phyloP scores from a whole-genome alignment of 2,329 filamentous ascomycete species.

The Ambrosiella beaveri region DNA sequence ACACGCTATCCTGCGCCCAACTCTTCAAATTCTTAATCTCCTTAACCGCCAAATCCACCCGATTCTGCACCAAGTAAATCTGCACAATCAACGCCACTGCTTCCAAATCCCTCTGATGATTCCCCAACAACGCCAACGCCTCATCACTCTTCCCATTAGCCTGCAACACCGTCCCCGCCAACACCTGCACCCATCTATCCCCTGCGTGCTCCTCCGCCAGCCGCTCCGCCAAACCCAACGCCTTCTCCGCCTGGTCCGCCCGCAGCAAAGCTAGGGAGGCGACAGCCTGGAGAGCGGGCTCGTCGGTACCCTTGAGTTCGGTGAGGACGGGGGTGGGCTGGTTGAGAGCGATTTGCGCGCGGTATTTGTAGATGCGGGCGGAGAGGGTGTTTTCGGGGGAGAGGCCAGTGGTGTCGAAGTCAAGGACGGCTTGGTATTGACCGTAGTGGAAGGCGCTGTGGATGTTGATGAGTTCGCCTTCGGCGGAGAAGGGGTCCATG shows the following conservation, averaged over 20 bases:
- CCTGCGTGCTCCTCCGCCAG: slow-evolving; percentile 51
- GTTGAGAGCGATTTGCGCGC: slow-evolving; percentile 68
- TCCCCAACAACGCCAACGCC: slow-evolving; percentile 59
- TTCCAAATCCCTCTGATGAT: slow-evolving; percentile 68
- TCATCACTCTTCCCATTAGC: slow-evolving; percentile 68
- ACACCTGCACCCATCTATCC: slow-evolving; percentile 64
- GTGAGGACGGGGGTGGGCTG: slow-evolving; percentile 56
- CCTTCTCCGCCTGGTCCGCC: slow-evolving; percentile 42
- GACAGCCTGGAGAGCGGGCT: slow-evolving; percentile 58
- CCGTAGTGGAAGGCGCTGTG: slow-evolving; percentile 59
- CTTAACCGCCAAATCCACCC: slow-evolving; percentile 76
- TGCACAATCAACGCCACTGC: slow-evolving; percentile 79
- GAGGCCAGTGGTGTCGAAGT: slow-evolving; percentile 68
- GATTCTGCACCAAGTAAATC: slow-evolving; percentile 82
- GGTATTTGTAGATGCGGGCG: slow-evolving; percentile 60
- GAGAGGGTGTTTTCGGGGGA: slow-evolving; percentile 62
- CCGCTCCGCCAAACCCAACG: slow-evolving; percentile 45
- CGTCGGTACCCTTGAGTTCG: slow-evolving; percentile 42
- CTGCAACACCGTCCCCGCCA: slow-evolving; percentile 68
- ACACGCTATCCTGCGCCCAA: slow-evolving; percentile 87
- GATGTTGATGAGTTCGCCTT: slow-evolving; percentile 55
- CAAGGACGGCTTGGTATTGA: slow-evolving; percentile 71
- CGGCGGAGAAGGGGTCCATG: slow-evolving; percentile 55
- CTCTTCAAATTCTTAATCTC: slow-evolving; percentile 72
- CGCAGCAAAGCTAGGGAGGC: slow-evolving; percentile 54